phyloP scores from a whole-genome alignment of 176 grass and related monocot species.

The Alopecurus myosuroides region DNA sequence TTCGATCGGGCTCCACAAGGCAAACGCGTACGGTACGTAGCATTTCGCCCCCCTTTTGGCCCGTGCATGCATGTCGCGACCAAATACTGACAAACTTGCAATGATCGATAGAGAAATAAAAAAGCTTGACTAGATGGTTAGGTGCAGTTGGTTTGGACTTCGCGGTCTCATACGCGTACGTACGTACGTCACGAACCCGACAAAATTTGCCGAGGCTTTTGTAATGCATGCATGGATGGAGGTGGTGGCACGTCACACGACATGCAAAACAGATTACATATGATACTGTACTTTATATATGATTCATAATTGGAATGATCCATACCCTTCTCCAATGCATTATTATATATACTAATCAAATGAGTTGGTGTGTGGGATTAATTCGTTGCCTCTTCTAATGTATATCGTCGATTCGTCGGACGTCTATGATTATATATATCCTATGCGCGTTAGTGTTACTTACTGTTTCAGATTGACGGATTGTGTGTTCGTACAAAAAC shows the following conservation, averaged over 20 bases:
- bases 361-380: neutral
- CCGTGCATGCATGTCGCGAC: neutral
- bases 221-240: neutral
- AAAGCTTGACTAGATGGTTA: neutral
- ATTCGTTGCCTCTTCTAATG: neutral
- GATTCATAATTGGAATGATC: neutral
- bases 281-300: neutral
- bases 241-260: neutral
- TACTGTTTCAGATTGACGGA: neutral
- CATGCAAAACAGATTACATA: neutral
- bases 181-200: conserved; percentile 1
- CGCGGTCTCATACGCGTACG: neutral
- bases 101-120: neutral
- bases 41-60: neutral
- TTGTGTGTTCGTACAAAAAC: neutral
- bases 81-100: neutral
- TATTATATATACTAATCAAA: neutral
- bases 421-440: neutral
- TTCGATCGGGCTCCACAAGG: neutral
- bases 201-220: neutral
- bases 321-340: neutral
- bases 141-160: neutral
- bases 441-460: no score
- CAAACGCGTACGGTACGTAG: neutral
- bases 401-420: neutral